phyloP scores from a whole-genome alignment of 2,329 filamentous ascomycete genomes.

The Colletotrichum sojae region DNA sequence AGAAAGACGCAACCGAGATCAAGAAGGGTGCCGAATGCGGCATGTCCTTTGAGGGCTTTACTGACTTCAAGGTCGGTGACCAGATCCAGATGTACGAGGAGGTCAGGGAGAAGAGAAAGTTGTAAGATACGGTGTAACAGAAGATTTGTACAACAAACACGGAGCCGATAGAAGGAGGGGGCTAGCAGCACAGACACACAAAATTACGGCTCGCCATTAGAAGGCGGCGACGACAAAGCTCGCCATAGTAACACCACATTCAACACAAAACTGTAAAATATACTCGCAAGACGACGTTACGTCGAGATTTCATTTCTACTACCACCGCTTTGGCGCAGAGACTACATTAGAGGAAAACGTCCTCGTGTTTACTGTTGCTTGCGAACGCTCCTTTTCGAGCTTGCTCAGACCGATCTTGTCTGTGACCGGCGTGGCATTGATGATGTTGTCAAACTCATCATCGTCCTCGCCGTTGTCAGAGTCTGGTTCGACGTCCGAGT shows the following conservation, averaged over 20 bases:
- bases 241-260: not conserved
- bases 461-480: slow-evolving; percentile 78
- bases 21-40: slow-evolving; percentile 95
- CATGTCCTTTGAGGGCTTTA: slow-evolving; percentile 85
- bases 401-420: slow-evolving; percentile 80
- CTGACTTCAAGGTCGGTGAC: slow-evolving; percentile 84
- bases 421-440: slow-evolving; percentile 90
- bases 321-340: slow-evolving; percentile 65
- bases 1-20: slow-evolving; percentile 92
- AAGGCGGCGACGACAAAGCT: too few species aligned
- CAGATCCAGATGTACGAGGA: slow-evolving; percentile 91
- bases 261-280: slow-evolving; percentile 8
- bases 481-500: slow-evolving; percentile 79
- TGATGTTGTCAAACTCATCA: slow-evolving; percentile 92
- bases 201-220: not conserved
- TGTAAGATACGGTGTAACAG: slow-evolving; percentile 54
- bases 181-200: not conserved
- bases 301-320: slow-evolving; percentile 30
- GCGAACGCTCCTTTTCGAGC: slow-evolving; percentile 69
- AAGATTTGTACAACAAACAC: slow-evolving; percentile 8
- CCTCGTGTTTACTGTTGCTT: slow-evolving; percentile 62
- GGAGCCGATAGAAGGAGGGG: too few species aligned
- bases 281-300: not conserved
- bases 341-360: slow-evolving; percentile 66
- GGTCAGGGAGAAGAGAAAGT: slow-evolving; percentile 75